Evolutionary conservation across 2,329 filamentous ascomycete genomes (phyloP).

Genomic region (Penicillium oxalicum): DNA sequence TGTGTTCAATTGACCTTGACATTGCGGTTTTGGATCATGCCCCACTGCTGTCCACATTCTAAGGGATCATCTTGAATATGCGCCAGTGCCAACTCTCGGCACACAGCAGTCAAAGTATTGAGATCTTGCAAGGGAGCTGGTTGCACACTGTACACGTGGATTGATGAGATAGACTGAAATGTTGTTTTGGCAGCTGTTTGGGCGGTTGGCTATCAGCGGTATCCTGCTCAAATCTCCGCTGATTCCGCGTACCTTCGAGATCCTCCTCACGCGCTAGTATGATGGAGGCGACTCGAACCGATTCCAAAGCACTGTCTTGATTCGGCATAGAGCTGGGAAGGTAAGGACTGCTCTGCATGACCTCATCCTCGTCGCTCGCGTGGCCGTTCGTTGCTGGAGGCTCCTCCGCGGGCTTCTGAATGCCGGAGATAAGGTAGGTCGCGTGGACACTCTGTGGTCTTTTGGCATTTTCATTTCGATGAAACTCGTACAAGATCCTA

Average conservation of each 20-base stretch:
- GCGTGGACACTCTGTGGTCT: slow-evolving; percentile 73
- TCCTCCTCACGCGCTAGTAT: slow-evolving; percentile 66
- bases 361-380: slow-evolving; percentile 59
- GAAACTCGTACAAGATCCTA: slow-evolving; percentile 83
- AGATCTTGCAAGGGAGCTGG: slow-evolving; percentile 65
- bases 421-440: slow-evolving; percentile 82
- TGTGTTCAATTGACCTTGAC: slow-evolving; percentile 45
- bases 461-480: slow-evolving; percentile 69
- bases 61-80: slow-evolving; percentile 55
- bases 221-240: not conserved
- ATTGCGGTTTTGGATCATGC: slow-evolving; percentile 67
- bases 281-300: slow-evolving; percentile 53
- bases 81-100: slow-evolving; percentile 55
- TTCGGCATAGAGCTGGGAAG: slow-evolving; percentile 63
- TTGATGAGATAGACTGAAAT: slow-evolving; percentile 67
- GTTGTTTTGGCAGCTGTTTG: slow-evolving; percentile 56
- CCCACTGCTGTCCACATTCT: slow-evolving; percentile 57
- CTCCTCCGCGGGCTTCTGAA: slow-evolving; percentile 44
- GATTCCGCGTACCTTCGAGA: slow-evolving; percentile 52
- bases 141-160: slow-evolving; percentile 84
- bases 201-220: not conserved
- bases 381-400: slow-evolving; percentile 33
- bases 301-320: slow-evolving; percentile 45
- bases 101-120: slow-evolving; percentile 64
- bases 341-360: slow-evolving; percentile 59